A percentile compares a stretch with the other conserved stretches of the same genome.
Evolutionary conservation across 2,329 filamentous ascomycete genomes (phyloP).

Genomic region (Fusarium equiseti): DNA sequence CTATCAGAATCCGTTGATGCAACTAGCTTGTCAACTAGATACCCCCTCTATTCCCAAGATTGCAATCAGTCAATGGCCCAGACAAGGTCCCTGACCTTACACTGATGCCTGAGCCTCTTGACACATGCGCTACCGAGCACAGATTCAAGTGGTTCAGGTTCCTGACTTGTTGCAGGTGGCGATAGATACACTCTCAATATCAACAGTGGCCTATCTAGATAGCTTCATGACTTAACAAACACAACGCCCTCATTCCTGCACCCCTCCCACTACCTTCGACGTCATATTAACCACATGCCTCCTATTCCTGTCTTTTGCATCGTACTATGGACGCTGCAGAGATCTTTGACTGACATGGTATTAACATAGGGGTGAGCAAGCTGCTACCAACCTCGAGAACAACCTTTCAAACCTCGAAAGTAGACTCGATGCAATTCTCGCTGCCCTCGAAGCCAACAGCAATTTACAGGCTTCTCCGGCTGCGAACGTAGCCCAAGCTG

Average conservation of each 20-base stretch:
- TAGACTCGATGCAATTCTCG: constrained; percentile 67
- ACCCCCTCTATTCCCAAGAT: neutral
- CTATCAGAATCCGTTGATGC: constrained; percentile 4
- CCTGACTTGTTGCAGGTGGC: neutral
- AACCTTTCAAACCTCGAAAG: constrained; percentile 65
- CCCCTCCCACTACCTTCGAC: neutral
- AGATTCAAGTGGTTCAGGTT: neutral
- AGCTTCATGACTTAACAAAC: neutral
- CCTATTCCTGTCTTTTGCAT: neutral
- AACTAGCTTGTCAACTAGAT: neutral
- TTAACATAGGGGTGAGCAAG: constrained; percentile 63
- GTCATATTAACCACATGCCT: neutral
- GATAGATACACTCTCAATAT: neutral
- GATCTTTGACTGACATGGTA: constrained; percentile 33
- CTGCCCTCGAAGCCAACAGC: constrained; percentile 56
- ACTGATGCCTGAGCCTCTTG: neutral
- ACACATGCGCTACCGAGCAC: neutral
- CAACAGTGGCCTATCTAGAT: neutral
- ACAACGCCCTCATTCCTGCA: neutral
- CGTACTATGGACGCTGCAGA: neutral
- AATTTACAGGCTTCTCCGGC: constrained; percentile 8
- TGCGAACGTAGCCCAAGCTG: neutral
- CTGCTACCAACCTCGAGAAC: constrained; percentile 65
- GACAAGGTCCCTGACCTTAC: neutral
- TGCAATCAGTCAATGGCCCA: neutral